Evolutionary conservation across 768 basidiomycete species (phyloP), one percentile per base, ranked within the genome.

Genomic region (Cyclocybe aegerita): DNA sequence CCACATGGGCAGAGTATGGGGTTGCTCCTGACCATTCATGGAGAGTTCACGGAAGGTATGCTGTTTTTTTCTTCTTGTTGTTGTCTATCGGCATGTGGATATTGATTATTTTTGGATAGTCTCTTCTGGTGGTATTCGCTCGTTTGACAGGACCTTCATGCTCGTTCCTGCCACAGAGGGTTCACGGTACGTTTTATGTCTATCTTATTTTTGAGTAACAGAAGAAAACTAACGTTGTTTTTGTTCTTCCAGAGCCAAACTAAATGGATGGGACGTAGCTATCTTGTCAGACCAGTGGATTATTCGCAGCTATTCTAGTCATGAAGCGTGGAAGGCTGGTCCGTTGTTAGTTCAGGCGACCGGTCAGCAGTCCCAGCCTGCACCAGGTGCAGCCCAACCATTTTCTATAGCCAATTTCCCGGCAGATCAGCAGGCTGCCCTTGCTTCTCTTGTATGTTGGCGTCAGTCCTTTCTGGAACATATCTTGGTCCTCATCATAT

Each of bases 121-220:
- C 36, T 66, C 58, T 7, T 53, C 83, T 7, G 81, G 82, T 47
- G 94, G 93, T 9, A 71, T 93, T 16, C 82, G 96, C 40, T 96
- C 94, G 15, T 99, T 99, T 68, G 93, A 97, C 65, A 80, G 97
- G 50, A 86, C 91, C 0, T 95, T 98, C 63, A 79, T 98, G 48
- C 74, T 99, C 17, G 83, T 85, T 4, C 88, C 89, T 35, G 87
- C 94, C 2, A 70, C 83, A 17, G 83, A 87, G 45, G 89, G 86
- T 23, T 94, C 95, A 59, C 74, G 85, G 94, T 96, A 68, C 56
- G 93, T 52, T 42, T 49, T 55, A 48, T 16, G 42, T 35, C 31
- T 40, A 3, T 32, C 34, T 15, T 11, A 15, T 50, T 39, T 45
- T 53, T 33, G 42, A 38, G 45, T 40, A 23, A 31, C 38, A 29